Evolutionary conservation across 306 rosid genomes (phyloP).

Genomic region (cucumber (Cucumis sativus)): Cucumber_9930_V3 NC_026656.2:3145501-3146000

Average conservation of each 20-base stretch:
- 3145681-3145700: conserved; percentile 46
- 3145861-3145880: conserved; percentile 24
- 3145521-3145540: background rate
- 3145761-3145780: conserved; percentile 12
- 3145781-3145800: background rate
- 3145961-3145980: conserved; percentile 71
- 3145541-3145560: conserved; percentile 1
- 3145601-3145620: conserved; percentile 55
- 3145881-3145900: conserved; percentile 19
- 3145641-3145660: conserved; percentile 28
- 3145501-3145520: background rate
- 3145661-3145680: conserved; percentile 54
- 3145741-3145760: conserved; percentile 35
- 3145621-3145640: conserved; percentile 19
- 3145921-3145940: conserved; percentile 19
- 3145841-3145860: conserved; percentile 13
- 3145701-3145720: conserved; percentile 39
- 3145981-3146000: conserved; percentile 88
- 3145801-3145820: background rate
- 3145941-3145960: conserved; percentile 43
- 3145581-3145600: conserved; percentile 92
- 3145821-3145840: background rate
- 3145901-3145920: conserved; percentile 16
- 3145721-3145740: conserved; percentile 29
- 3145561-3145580: conserved; percentile 57